phyloP scores from a whole-genome alignment of 805 yeast genomes.

The Tetrapisispora namnaoensis region DNA sequence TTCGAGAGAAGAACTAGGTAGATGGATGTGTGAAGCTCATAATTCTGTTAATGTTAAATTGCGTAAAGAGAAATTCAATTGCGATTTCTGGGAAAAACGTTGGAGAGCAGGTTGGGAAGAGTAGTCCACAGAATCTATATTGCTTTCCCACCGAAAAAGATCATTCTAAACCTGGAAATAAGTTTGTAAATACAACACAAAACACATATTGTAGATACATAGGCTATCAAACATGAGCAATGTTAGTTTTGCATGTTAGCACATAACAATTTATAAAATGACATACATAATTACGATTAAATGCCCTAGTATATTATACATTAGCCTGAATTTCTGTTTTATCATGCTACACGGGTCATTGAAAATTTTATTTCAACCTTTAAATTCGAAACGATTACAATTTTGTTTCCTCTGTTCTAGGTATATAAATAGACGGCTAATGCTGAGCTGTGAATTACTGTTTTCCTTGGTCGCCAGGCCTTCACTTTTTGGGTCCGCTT shows the following conservation, averaged over 20 bases:
- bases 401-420: no score
- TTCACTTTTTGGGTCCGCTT: no score
- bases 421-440: not conserved
- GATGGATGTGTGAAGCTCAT: slow-evolving; percentile 93
- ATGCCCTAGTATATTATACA: not conserved
- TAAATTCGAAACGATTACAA: no score
- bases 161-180: not conserved
- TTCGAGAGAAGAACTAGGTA: slow-evolving; percentile 70
- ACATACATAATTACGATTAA: no score
- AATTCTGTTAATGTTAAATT: slow-evolving; percentile 82
- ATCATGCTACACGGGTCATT: not conserved
- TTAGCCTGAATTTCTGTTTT: not conserved
- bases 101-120: slow-evolving; percentile 92
- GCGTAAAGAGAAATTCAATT: slow-evolving; percentile 80
- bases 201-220: not conserved
- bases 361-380: not conserved
- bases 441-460: no score
- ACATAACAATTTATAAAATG: no score
- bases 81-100: slow-evolving; percentile 82
- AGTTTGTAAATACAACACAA: not conserved
- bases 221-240: no score
- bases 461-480: no score
- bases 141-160: no score
- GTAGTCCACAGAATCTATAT: not conserved
- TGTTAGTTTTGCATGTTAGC: no score